Conservation (phyloP, 169 alveolate species). For the Eimeria acervulina region DNA sequence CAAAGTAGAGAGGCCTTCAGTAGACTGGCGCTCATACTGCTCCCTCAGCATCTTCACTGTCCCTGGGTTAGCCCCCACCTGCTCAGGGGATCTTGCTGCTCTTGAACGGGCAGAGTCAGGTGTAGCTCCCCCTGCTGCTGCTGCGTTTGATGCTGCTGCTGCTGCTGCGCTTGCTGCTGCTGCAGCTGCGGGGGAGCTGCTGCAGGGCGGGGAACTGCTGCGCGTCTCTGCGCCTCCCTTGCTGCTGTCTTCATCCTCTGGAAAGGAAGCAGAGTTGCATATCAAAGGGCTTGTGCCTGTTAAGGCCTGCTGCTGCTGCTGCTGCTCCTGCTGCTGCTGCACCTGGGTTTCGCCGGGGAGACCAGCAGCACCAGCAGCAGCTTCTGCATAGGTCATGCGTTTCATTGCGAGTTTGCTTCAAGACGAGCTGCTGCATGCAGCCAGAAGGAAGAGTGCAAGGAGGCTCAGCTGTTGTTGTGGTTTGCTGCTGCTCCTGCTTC, state of each 20-base stretch:
- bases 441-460: no score
- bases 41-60: conserved; percentile 35
- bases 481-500: background rate
- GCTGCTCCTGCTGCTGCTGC: conserved; percentile 64
- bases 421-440: no score
- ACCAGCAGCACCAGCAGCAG: conserved; percentile 49
- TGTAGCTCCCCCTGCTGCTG: background rate
- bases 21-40: conserved; percentile 24
- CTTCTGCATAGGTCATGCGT: conserved; percentile 65
- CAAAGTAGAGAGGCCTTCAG: background rate
- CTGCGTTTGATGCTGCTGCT: background rate
- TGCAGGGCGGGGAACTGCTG: background rate
- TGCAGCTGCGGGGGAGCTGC: background rate
- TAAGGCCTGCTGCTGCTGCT: conserved; percentile 39
- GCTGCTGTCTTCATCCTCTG: no score
- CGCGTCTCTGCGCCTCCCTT: background rate
- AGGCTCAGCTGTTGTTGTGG: background rate
- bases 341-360: background rate
- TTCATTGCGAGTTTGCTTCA: background rate
- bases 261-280: background rate
- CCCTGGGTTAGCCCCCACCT: conserved; percentile 43
- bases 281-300: conserved; percentile 50
- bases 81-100: background rate
- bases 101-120: background rate
- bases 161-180: background rate